Base-by-base conservation (phyloP, 805 yeast species). In the Sugiyamaella lignohabitans region DNA sequence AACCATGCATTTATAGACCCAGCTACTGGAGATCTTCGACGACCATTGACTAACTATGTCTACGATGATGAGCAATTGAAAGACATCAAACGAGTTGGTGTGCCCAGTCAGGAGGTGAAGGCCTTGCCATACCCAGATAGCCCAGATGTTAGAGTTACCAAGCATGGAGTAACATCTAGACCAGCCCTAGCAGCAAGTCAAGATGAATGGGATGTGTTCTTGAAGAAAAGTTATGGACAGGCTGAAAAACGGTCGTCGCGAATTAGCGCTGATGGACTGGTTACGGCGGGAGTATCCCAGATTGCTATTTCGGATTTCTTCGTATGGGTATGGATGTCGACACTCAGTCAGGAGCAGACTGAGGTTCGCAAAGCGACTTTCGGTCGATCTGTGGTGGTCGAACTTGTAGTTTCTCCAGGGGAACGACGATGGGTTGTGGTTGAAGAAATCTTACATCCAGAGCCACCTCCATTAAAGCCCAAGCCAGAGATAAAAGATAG, bases 301-400 rank as follows among this genome's bases (percentile, higher is more conserved):
- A 82, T 84, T 1, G 74, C 85, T 4, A 78, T 87, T 17, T 95
- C 86, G 62, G 96, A 87, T 62, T 87, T 84, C 62, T 87, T 82
- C 59, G 85, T 87, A 23, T 87, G 96, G 96, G 77, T 95, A 0
- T 87, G 96, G 96, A 69, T 87, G 58, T 78, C 88, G 1, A 75
- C 87, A 1, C 61, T 87, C 20, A 86, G 86, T 0, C 73, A 80
- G 27, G 96, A 87, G 59, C 84, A 85, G 59, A 77, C 87, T 0
- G 70, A 74, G 27, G 63, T 69, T 20, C 79, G 79, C 55, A 84
- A 84, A 61, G 74, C 75, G 27, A 63, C 82, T 1, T 87, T 87
- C 68, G 96, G 96, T 6, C 74, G 93, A 53, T 80, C 94, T 0
- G 71, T 86, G 47, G 86, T 87, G 4, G 76, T 86, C 44, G 96